These are phyloP conservation scores for Wickerhamiella bombiphila DNA, from an alignment of 805 yeast genomes.

Conservation along the genomic window DNA sequence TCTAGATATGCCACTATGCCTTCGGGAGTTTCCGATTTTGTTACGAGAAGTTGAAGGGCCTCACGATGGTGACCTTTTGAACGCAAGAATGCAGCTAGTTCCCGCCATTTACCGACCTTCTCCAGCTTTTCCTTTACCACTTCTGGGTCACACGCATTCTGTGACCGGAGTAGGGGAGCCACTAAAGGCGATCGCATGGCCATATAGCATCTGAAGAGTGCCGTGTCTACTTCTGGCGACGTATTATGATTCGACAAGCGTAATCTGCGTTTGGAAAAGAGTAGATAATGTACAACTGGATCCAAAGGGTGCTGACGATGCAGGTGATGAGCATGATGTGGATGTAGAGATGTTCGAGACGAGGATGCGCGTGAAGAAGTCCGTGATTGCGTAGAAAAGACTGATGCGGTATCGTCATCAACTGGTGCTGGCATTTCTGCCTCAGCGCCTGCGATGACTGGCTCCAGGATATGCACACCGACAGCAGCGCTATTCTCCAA, in stretches of 20 bases:
- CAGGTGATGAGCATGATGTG: no score
- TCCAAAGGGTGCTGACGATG: conserved; percentile 7
- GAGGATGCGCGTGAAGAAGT: not conserved
- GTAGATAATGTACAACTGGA: conserved; percentile 1
- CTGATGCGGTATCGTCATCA: not conserved
- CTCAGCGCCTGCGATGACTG: not conserved
- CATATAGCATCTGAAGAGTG: conserved; percentile 61
- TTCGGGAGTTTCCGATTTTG: conserved; percentile 19
- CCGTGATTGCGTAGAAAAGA: not conserved
- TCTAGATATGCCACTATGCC: conserved; percentile 9
- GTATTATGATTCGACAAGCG: conserved; percentile 6
- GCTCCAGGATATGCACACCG: not conserved
- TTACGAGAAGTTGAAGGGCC: conserved; percentile 49
- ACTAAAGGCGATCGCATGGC: conserved; percentile 55
- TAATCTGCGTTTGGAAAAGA: conserved; percentile 11
- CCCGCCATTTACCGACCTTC: conserved; percentile 37
- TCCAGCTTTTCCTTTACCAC: conserved; percentile 44
- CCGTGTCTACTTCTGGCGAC: conserved; percentile 46
- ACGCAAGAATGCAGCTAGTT: conserved; percentile 63
- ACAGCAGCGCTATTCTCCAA: not conserved
- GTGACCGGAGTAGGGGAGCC: conserved; percentile 67
- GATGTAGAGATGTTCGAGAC: no score
- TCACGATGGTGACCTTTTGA: conserved; percentile 46
- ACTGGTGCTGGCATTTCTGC: not conserved
- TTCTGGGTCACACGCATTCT: conserved; percentile 55